Base-by-base conservation (phyloP, 2,329 filamentous ascomycete species). In the Hymenotorrendiella dingleyae region DNA sequence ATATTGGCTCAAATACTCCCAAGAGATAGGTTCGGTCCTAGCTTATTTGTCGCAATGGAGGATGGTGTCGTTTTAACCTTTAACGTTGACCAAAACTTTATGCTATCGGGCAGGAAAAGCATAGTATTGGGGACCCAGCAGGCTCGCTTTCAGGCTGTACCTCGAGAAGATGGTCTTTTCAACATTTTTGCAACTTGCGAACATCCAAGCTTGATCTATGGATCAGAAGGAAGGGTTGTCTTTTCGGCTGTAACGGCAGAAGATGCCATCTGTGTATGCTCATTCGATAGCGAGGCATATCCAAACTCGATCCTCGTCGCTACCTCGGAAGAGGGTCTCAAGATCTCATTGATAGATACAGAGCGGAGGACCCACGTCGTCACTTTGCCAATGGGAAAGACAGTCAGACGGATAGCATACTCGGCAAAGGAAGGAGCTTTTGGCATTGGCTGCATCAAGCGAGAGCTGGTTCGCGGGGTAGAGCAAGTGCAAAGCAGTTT, bases 221-320 rank as follows among this genome's bases (percentile, higher is more conserved):
- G 85, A 7, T 81, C 82, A 0, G 89, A 96, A 59, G 87, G 86
- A 1, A 78, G 90, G 17, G 84, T 96, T 29, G 80, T 95, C 1
- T 98, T 94, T 66, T 95, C 90, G 4, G 90, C 93, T 2, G 87
- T 96, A 1, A 95, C 91, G 10, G 88, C 90, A 3, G 86, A 95
- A 48, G 83, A 89, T 49, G 86, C 88, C 1, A 82, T 82, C 1
- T 83, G 79, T 36, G 82, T 97, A 5, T 93, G 86, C 47, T 76
- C 84, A 0, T 94, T 98, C 58, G 78, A 96, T 61, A 74, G 84
- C 0, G 79, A 83, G 53, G 85, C 84, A 2, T 98, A 86, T 57
- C 88, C 89, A 0, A 76, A 76, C 21, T 84, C 86, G 0, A 83
- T 97, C 33, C 80, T 87, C 1, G 76, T 98, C 29, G 89, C 90